Evolutionary conservation across 371 early-diverging fungal genomes (phyloP), one percentile per base, ranked within the genome.

Genomic region (Syncephalis fuscata): DNA sequence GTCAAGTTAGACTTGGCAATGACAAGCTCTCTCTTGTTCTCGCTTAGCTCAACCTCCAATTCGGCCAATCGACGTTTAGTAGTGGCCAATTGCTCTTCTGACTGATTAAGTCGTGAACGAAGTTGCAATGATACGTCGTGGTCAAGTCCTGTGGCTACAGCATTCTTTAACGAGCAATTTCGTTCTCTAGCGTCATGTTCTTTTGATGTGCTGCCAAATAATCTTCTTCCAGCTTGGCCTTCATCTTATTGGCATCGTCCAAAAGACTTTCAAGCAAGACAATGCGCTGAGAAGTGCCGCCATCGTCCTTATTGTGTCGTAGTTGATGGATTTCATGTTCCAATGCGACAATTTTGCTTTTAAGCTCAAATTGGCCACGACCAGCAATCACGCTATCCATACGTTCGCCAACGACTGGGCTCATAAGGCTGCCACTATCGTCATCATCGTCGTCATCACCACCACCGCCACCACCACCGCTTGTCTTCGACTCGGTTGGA

Each of bases 291-390:
- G 62, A 59, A 27, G 58, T 55, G 17, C 70, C 71, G 16, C 53
- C 60, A 2, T 68, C 61, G 17, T 65, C 62, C 48, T 63, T 70
- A 53, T 74, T 73, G 45, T 80, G 70, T 48, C 71, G 69, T 36
- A 74, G 44, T 1, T 67, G 62, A 47, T 66, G 66, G 32, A 90
- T 59, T 60, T 89, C 79, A 21, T 79, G 77, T 58, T 90, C 85
- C 36, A 90, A 70, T 37, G 32, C 32, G 11, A 79, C 71, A 24
- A 82, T 70, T 53, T 80, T 77, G 41, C 24, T 38, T 45, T 45
- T 32, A 11, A 32, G 32, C 32, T 32, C 32, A 11, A 32, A 32
- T 11, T 32, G 32, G 11, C 11, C 11, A 32, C 32, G 32, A 7
- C 32, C 32, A 4, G 32, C 4, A 11, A 32, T 7, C 32, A 32